A percentile compares a stretch with the other conserved stretches of the same genome.
phyloP scores from a whole-genome alignment of 352 stramenopile genomes.

The Phytophthora cajani region DNA sequence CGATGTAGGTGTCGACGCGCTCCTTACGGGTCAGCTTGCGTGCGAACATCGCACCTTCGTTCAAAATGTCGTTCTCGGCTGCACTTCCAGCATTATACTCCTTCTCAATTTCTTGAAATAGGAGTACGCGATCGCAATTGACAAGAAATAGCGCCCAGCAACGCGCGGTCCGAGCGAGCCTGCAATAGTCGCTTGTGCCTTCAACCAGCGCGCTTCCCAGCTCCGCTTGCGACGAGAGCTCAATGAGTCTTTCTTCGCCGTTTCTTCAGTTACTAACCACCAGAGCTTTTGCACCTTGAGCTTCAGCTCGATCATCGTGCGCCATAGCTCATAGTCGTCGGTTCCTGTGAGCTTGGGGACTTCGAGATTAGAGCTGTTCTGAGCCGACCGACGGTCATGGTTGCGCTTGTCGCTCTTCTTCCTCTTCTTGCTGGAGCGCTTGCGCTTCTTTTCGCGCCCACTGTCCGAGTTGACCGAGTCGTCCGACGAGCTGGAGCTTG shows the following conservation, averaged over 20 bases:
- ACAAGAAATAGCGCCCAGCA: slow-evolving; percentile 3
- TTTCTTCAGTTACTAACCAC: not conserved
- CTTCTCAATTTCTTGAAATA: slow-evolving; percentile 16
- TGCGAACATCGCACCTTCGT: slow-evolving; percentile 5
- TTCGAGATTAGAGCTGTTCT: not conserved
- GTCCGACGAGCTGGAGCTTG: not conserved
- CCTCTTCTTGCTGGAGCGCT: not conserved
- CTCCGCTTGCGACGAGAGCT: no score
- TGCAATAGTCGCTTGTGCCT: slow-evolving; percentile 7
- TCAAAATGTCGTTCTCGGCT: slow-evolving; percentile 15
- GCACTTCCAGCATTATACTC: slow-evolving; percentile 12
- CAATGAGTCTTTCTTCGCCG: not conserved
- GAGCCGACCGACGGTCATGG: not conserved
- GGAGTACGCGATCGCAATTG: slow-evolving; percentile 3
- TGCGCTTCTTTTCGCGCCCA: not conserved
- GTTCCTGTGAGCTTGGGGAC: not conserved
- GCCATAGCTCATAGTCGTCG: not conserved
- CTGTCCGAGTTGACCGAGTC: not conserved
- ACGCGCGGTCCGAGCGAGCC: slow-evolving; percentile 5
- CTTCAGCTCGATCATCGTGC: not conserved
- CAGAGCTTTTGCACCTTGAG: not conserved
- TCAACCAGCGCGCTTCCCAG: not conserved
- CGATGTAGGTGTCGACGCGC: slow-evolving; percentile 10
- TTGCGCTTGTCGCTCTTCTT: not conserved
- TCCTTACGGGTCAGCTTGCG: slow-evolving; percentile 2